Conservation (phyloP, 129 eudicot genomes). For the Pittosporum tobira region DNA sequence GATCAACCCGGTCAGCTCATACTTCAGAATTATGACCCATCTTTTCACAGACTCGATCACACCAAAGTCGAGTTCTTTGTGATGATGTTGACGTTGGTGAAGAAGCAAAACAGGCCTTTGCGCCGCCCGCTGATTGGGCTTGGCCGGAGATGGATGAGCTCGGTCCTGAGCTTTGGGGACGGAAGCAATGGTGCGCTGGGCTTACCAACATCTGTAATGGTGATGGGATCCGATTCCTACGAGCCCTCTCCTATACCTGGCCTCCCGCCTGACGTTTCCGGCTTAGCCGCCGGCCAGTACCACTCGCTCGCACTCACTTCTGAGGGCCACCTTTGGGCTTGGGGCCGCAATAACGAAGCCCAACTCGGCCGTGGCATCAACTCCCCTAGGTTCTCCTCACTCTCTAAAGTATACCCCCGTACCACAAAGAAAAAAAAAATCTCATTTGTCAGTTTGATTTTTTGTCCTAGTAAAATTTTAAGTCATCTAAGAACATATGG, state of each 20-base stretch:
- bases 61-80: too few species aligned
- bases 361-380: conserved; percentile 64
- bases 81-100: conserved; percentile 30
- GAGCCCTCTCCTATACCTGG: conserved; percentile 67
- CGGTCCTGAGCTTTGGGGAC: conserved; percentile 84
- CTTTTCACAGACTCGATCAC: too few species aligned
- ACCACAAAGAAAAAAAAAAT: too few species aligned
- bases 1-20: too few species aligned
- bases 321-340: conserved; percentile 77
- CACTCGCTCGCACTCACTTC: conserved; percentile 88
- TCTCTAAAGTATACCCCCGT: neutral
- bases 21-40: too few species aligned
- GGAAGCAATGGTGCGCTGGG: conserved; percentile 84
- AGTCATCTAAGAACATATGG: too few species aligned
- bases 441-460: too few species aligned
- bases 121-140: conserved; percentile 13
- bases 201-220: conserved; percentile 35
- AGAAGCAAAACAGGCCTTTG: neutral
- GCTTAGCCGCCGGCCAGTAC: conserved; percentile 82
- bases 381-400: conserved; percentile 52
- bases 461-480: too few species aligned
- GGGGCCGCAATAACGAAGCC: conserved; percentile 87
- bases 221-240: conserved; percentile 55
- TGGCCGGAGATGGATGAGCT: conserved; percentile 40
- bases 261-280: conserved; percentile 60